Base-by-base conservation (phyloP, 805 yeast species). In the Isabelozyma heimii region DNA sequence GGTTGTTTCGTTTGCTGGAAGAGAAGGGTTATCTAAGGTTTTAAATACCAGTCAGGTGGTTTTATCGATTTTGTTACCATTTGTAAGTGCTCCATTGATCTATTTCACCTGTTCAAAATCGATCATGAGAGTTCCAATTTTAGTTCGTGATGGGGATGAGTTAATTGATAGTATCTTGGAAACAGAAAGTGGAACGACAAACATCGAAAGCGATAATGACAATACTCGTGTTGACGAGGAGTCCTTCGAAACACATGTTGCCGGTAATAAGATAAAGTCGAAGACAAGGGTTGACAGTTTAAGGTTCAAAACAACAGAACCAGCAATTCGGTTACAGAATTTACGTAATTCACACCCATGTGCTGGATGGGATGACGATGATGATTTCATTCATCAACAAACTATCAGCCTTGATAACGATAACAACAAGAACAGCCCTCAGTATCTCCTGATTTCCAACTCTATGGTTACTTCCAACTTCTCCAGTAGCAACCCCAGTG, bases 71-170 rank as follows among this genome's bases (percentile, higher is more conserved):
- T 80, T 91, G 46, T 73, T 91, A 49, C 97, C 97, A 1, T 81
- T 89, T 52, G 94, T 91, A 5, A 83, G 91, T 39, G 96, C 96
- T 0, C 97, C 97, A 17, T 73, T 91, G 59, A 84, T 90, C 49
- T 85, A 82, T 63, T 89, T 90, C 64, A 90, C 97, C 0, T 82
- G 89, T 52, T 80, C 80, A 45, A 83, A 82, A 58, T 67, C 75
- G 45, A 81, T 82, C 50, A 87, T 87, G 94, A 72, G 80, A 37
- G 86, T 83, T 12, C 76, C 77, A 2, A 51, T 71, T 6, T 61
- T 60, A 41, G 62, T 50, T 7, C 47, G 66, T n/a, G 70, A 63
- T 35, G 69, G 67, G 4, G 72, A 64, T 30, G 67, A 62, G 41
- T 61, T 58, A 35, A 54, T 54, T 24, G 60, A 58, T 39, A 53